Percentiles rank a stretch among this genome's conserved stretches.
phyloP scores from a whole-genome alignment of 2,329 filamentous ascomycete genomes.

The Exophiala oligosperma region DNA sequence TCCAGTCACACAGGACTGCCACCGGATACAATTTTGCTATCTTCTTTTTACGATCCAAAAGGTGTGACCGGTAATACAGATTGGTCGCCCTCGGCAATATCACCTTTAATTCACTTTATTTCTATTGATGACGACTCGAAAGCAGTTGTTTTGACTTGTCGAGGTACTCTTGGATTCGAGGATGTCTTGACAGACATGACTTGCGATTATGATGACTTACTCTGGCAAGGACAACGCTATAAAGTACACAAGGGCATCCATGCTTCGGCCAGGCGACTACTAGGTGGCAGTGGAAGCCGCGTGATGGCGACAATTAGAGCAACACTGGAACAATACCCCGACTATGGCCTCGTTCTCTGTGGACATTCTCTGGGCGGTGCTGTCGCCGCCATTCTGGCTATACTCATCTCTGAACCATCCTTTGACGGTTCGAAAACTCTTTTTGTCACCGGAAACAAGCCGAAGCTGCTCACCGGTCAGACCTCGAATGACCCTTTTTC shows the following conservation, averaged over 20 bases:
- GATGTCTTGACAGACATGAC: conserved; percentile 73
- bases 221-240: conserved; percentile 64
- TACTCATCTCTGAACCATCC: conserved; percentile 64
- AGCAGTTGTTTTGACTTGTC: conserved; percentile 70
- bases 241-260: conserved; percentile 75
- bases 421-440: conserved; percentile 50
- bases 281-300: conserved; percentile 63
- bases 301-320: conserved; percentile 67
- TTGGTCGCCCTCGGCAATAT: conserved; percentile 58
- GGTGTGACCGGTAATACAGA: conserved; percentile 59
- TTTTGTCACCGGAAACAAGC: conserved; percentile 62
- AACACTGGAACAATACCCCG: conserved; percentile 64
- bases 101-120: conserved; percentile 70
- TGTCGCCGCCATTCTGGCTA: conserved; percentile 68
- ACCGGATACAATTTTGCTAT: conserved; percentile 56
- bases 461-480: conserved; percentile 38
- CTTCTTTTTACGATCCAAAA: conserved; percentile 69
- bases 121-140: conserved; percentile 70
- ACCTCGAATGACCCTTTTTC: conserved; percentile 30
- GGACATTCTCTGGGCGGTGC: conserved; percentile 70
- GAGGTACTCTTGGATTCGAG: conserved; percentile 71
- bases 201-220: conserved; percentile 68
- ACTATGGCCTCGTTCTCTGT: conserved; percentile 69
- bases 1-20: conserved; percentile 46
- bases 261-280: conserved; percentile 66